Evolutionary conservation across 352 stramenopile genomes (phyloP), one percentile per base, ranked within the genome.

Genomic region (Blastocystis sp.): DNA sequence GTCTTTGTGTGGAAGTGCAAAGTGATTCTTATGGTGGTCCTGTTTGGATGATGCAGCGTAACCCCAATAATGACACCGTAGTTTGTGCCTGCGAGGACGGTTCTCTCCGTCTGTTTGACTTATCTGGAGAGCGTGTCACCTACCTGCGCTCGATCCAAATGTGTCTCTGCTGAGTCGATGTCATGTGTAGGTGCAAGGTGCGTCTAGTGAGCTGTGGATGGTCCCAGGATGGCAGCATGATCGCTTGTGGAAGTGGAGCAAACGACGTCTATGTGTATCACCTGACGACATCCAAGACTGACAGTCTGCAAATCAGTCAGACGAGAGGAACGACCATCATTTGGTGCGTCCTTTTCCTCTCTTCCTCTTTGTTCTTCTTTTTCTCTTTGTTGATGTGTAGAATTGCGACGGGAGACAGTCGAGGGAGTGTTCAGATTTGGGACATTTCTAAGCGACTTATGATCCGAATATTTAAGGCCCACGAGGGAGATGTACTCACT

Each of bases 131-230:
- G 18, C 50, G 62, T n/a, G 23, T 87, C 11, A 45, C 45, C 20
- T 87, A 87, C 45, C 37, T 87, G 26, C 76, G 76, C 76, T 69
- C 56, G 15, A 87, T 87, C 37, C 76, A 87, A 34, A 75, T 69
- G 76, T 87, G 62, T 23, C 18, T n/a, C 1, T n/a, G 8, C 18
- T 18, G 26, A 11, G 11, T 9, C 23, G n/a, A 47, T n/a, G 39
- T 76, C 37, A 77, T 39, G 15, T n/a, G 9, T 87, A 87, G 76
- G 23, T 76, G 76, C 23, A 75, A 87, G 18, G 18, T 29, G 13
- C 76, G 76, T 20, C 8, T 87, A 1, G 2, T 87, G 34, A 70
- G 76, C 45, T 76, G 55, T n/a, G 41, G 11, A 9, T 87, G 76
- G 76, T 87, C 56, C 20, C 0, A 11, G 6, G 62, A 87, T 37